Base-by-base conservation (phyloP, 768 basidiomycete species). In the Naganishia vaughanmartiniae region DNA sequence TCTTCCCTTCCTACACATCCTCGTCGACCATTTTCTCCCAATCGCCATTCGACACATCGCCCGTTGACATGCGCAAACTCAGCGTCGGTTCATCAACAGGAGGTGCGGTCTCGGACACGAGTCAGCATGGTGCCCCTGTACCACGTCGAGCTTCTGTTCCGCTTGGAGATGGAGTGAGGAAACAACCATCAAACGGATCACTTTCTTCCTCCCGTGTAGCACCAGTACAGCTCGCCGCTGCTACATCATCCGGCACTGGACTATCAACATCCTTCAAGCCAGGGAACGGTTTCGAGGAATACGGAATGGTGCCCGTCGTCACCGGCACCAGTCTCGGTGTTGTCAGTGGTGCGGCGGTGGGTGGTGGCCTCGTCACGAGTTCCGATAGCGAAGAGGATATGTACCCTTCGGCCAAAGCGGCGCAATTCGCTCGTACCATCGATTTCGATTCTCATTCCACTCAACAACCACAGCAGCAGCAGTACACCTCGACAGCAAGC, bases 271-370 rank as follows among this genome's bases (percentile, higher is more conserved):
- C 60, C 12, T 24, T 51, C 12, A 4, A 3, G 12, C 21, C 24
- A 24, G 60, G 39, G 2, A 63, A 63, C 39, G 60, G 42, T n/a
- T 63, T 63, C 19, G 31, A 63, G 26, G 60, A 63, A n/a, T 63
- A 63, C 60, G 60, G 60, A 9, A 63, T 63, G 60, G 39, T 34
- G 2, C 60, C 60, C 24, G 60, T 63, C 33, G 60, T 63, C 10
- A n/a, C 60, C 4, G 17, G n/a, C 10, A 34, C n/a, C 9, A 45
- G 36, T 45, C 48, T 51, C 24, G 48, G n/a, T 4, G 48, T 51
- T 12, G 48, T 14, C 12, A 26, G 48, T 24, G 48, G 48, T n/a
- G 24, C 24, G 4, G n/a, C n/a, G 3, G 31, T 26, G 11, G 60
- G 24, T 14, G 57, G 34, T 33, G 60, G 60, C 15, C 46, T 63